Base-by-base conservation (phyloP, 176 grass and related monocot genomes). In the Otatea glauca region DNA sequence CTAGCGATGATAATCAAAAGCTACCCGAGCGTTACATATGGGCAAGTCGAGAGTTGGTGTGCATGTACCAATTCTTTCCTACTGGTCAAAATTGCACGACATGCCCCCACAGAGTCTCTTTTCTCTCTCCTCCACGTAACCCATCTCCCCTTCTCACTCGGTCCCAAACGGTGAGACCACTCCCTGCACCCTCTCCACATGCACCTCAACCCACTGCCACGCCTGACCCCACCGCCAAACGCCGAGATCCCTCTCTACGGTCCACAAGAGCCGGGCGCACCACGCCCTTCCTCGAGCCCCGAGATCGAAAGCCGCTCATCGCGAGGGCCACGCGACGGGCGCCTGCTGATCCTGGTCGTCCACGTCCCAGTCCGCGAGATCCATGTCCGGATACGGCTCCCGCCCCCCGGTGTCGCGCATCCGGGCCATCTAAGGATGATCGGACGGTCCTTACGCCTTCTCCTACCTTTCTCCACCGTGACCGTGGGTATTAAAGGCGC, bases 111-210 rank as follows among this genome's bases (percentile, higher is more conserved):
- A 41, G 18, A 34, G 12, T 59, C 24, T 74, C 75, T 39, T 45
- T 29, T 39, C 72, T 83, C 88, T 83, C 50, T 79, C 75, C 80
- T 83, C 84, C 84, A 90, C 84, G 84, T 90, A 90, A 10, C 65
- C 75, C 67, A 50, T 55, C 39, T 17, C 1, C 12, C 21, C 23
- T 68, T 79, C 75, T 8, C 5, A 21, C 21, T 2, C 29, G 61
- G 80, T 64, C 84, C 89, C 73, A 74, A 72, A 51, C 9, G 18
- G 5, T 9, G 4, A 6, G 2, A 10, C 11, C 32, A 4, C 62
- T 44, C 67, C 4, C 68, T 68, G 24, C 41, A 0, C 80, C 42
- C 20, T 69, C 12, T 13, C 23, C 32, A 65, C 59, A 12, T 35
- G 2, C 39, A 7, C 58, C 29, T 0, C 0, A 0, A 0, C 0